Evolutionary conservation across 768 basidiomycete genomes (phyloP), one percentile per base, ranked within the genome.

Genomic region (Lentinula guzmanii): DNA sequence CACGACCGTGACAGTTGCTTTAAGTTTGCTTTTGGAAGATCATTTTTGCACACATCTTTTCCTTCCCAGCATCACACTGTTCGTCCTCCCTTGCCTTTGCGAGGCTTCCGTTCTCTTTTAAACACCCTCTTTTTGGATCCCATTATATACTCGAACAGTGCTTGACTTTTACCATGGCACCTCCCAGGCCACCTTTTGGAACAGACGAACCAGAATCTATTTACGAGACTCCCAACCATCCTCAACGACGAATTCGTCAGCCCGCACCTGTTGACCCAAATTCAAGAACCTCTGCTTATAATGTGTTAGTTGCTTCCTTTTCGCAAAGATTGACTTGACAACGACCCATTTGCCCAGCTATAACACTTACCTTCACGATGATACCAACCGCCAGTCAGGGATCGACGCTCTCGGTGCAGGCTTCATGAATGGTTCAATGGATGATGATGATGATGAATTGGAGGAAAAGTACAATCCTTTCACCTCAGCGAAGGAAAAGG

Each of bases 201-300:
- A 87, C 86, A 41, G 84, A 90, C 73, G 82, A 86, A 67, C 83
- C 84, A 5, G 85, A 87, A 70, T 79, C 82, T 24, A 74, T 80
- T 65, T 89, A 84, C 69, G 77, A 83, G 63, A 71, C 79, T 15
- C 72, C 76, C 35, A 74, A 73, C 54, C 74, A 74, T 24, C 76
- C 76, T 0, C 75, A 75, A 65, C 74, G 73, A 68, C 73, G 80
- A 67, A 64, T 78, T 64, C 75, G 80, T 70, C 74, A 76, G 70
- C 76, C 74, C 50, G 73, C 80, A 63, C 75, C 78, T 57, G 75
- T 77, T 34, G 77, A 85, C 64, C 80, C 81, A 13, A 85, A 85
- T 70, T 77, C 75, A 60, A 75, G 86, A 62, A 75, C 81, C 31
- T 87, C 87, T 39, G 84, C 83, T 59, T 86, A 88, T 71, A 83